Evolutionary conservation across 805 yeast species (phyloP).

Genomic region (Metschnikowia sp.): DNA sequence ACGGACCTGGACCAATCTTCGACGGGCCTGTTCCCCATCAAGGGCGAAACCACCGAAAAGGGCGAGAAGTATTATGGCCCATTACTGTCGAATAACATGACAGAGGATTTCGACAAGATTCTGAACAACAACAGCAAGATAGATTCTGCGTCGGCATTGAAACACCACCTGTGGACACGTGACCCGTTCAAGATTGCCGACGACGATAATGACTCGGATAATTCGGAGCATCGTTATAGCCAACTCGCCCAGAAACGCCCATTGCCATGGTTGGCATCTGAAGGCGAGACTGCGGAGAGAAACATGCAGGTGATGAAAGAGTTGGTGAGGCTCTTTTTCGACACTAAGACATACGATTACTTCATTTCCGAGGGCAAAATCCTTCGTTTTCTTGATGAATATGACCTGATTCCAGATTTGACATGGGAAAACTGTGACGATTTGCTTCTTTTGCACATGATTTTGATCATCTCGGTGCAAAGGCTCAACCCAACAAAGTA

Average conservation of each 20-base stretch:
- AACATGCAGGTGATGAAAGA: slow-evolving; percentile 33
- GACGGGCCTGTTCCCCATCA: slow-evolving; percentile 17
- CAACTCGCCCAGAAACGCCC: slow-evolving; percentile 23
- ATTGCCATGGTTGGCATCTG: slow-evolving; percentile 26
- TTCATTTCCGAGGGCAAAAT: slow-evolving; percentile 35
- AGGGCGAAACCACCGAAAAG: slow-evolving; percentile 37
- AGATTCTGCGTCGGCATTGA: background rate
- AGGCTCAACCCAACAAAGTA: slow-evolving; percentile 32
- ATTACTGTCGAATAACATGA: slow-evolving; percentile 47
- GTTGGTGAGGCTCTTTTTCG: slow-evolving; percentile 43
- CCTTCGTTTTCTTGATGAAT: slow-evolving; percentile 35
- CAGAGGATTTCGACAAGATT: slow-evolving; percentile 27
- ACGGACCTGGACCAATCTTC: background rate
- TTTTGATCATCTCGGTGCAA: slow-evolving; percentile 39
- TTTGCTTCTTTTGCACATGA: slow-evolving; percentile 42
- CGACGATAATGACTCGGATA: slow-evolving; percentile 4
- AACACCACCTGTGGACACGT: slow-evolving; percentile 9
- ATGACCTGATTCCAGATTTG: slow-evolving; percentile 27
- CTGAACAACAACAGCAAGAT: background rate
- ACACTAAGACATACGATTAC: slow-evolving; percentile 34
- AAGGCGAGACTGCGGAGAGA: slow-evolving; percentile 5
- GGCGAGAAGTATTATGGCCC: slow-evolving; percentile 51
- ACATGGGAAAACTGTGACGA: slow-evolving; percentile 51
- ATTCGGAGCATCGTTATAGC: background rate
- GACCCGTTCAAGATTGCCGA: slow-evolving; percentile 7